These are phyloP conservation scores for Boletus reticulatus DNA, from an alignment of 768 basidiomycete genomes.

Conservation along the genomic window DNA sequence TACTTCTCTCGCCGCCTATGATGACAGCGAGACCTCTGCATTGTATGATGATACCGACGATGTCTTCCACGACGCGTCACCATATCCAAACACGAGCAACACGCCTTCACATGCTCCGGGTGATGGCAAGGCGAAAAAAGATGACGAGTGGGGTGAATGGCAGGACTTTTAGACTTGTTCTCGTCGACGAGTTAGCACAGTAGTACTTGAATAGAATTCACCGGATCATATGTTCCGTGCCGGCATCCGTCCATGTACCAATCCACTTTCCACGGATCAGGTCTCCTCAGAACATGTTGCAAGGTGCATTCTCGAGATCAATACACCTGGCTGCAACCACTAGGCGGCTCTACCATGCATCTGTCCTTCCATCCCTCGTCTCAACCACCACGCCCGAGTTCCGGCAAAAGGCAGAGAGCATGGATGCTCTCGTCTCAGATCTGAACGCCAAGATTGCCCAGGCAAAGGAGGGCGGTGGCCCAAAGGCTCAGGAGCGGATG, in stretches of 20 bases:
- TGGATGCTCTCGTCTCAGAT: conserved; percentile 68
- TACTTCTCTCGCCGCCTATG: conserved; percentile 43
- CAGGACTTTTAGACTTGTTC: conserved; percentile 61
- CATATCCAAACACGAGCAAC: conserved; percentile 13
- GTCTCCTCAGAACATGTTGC: conserved; percentile 16
- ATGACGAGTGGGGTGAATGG: conserved; percentile 76
- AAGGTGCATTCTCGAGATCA: conserved; percentile 13
- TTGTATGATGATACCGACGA: conserved; percentile 66
- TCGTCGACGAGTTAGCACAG: no score
- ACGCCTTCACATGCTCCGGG: conserved; percentile 5
- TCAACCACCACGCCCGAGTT: conserved; percentile 75
- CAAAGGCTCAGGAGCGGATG: conserved; percentile 74
- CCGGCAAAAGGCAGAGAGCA: conserved; percentile 57
- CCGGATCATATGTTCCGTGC: conserved; percentile 24
- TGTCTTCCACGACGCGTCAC: conserved; percentile 45
- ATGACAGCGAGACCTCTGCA: conserved; percentile 56
- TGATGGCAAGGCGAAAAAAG: conserved; percentile 31
- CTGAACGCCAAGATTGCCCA: conserved; percentile 56
- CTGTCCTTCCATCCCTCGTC: conserved; percentile 69
- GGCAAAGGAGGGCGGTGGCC: conserved; percentile 70
- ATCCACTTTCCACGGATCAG: no score
- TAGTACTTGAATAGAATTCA: neutral
- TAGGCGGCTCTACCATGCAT: conserved; percentile 57
- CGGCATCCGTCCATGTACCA: neutral
- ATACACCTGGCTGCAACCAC: conserved; percentile 3